Conservation (phyloP, 169 alveolate species). For the Cryptosporidium ryanae region DNA sequence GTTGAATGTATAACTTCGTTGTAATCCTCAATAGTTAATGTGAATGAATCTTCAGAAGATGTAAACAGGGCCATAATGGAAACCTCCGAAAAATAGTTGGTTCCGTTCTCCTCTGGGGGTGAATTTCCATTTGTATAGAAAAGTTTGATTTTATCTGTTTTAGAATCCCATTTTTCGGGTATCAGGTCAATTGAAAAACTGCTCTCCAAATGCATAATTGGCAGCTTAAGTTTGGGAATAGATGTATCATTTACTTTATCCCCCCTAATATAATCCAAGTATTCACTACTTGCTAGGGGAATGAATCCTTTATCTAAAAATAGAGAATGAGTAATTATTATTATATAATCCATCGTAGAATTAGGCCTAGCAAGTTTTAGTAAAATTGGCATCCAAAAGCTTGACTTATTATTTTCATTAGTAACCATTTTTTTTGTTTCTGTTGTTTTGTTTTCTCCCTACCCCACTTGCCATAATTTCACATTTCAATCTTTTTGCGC, state of each 20-base stretch:
- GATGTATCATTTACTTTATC: neutral
- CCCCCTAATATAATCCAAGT: neutral
- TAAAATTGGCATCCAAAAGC: constrained; percentile 29
- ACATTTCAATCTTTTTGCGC: neutral
- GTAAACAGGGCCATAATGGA: too few relatives aligned
- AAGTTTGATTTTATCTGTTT: neutral
- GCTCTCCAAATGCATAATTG: neutral
- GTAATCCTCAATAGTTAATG: too few relatives aligned
- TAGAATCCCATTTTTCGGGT: constrained; percentile 42
- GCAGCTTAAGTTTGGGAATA: neutral
- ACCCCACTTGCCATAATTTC: neutral
- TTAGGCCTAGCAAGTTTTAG: neutral
- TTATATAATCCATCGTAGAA: neutral
- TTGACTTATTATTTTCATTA: constrained; percentile 1
- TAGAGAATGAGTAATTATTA: constrained; percentile 20
- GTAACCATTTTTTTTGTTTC: neutral
- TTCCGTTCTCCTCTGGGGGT: too few relatives aligned
- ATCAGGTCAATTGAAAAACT: constrained; percentile 20
- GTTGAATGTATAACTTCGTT: too few relatives aligned
- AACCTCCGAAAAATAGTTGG: too few relatives aligned
- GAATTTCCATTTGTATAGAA: constrained; percentile 1
- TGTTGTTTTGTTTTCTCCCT: neutral
- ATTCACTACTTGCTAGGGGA: neutral
- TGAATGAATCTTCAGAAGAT: too few relatives aligned
- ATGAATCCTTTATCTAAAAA: constrained; percentile 42